Percentiles rank a stretch among this genome's conserved stretches.
Conservation (phyloP, 768 basidiomycete genomes). For the Ramaria rubella region DNA sequence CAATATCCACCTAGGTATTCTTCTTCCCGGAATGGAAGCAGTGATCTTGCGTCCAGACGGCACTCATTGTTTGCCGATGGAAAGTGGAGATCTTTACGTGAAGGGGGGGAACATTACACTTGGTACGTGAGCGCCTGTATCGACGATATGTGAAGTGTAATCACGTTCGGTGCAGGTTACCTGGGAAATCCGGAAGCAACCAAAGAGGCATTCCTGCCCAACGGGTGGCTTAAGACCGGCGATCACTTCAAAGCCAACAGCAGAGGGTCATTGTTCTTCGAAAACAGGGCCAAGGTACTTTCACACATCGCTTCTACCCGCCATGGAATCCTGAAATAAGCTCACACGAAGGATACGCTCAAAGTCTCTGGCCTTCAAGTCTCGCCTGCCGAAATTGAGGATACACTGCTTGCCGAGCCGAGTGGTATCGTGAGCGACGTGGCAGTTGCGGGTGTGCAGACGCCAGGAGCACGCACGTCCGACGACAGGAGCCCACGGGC, state of each 20-base stretch:
- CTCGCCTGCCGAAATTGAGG: constrained; percentile 74
- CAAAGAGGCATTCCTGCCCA: constrained; percentile 1
- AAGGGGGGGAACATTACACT: constrained; percentile 47
- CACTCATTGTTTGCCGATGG: constrained; percentile 42
- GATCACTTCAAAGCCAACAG: constrained; percentile 46
- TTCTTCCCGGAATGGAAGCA: constrained; percentile 59
- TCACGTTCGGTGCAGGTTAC: background rate
- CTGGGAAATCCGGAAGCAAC: constrained; percentile 6
- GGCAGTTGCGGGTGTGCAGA: constrained; percentile 61
- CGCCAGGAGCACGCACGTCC: constrained; percentile 53
- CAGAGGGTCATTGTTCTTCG: constrained; percentile 65
- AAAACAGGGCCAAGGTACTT: constrained; percentile 74
- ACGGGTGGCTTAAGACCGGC: constrained; percentile 7
- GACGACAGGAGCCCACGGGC: constrained; percentile 75
- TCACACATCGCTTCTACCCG: too few relatives aligned
- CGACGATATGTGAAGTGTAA: too few relatives aligned
- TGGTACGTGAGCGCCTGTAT: background rate
- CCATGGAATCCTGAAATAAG: too few relatives aligned
- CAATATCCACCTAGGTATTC: constrained; percentile 37
- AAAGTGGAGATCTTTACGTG: constrained; percentile 63
- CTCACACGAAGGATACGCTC: constrained; percentile 78
- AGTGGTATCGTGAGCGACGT: constrained; percentile 55
- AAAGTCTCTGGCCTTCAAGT: constrained; percentile 79
- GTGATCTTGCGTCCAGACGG: constrained; percentile 58
- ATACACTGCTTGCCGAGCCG: constrained; percentile 55